Base-by-base conservation (phyloP, 139 green algal genomes). In the Limnomonas spitsbergensis region DNA sequence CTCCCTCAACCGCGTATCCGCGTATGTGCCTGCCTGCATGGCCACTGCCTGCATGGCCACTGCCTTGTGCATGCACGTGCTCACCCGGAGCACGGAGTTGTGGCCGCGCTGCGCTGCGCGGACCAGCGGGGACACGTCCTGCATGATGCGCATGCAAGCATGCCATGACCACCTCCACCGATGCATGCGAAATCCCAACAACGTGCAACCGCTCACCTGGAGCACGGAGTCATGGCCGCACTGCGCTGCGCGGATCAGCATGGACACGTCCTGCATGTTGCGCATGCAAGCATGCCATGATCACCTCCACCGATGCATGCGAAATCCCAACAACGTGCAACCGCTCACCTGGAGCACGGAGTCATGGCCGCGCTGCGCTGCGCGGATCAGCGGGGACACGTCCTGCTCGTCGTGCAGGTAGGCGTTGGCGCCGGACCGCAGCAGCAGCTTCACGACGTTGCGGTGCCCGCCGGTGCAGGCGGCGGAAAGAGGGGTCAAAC, bases 401-500 rank as follows among this genome's bases (percentile, higher is more conserved):
- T 75, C n/a, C 4, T 75, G 20, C 3, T 42, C n/a, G 26, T 75
- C 68, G 36, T 75, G 32, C 68, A 53, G n/a, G n/a, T 75, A 75
- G 14, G 3, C 9, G 20, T 75, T 31, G 32, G 68, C 68, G 14
- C 68, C n/a, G 20, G 9, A 6, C 4, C 6, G 4, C 9, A 75
- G 68, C 36, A 75, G 68, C 68, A 40, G 34, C 68, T 40, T 6
- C 34, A 75, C 68, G 40, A 39, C 9, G 3, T 39, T 40, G 34
- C 7, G 20, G 40, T 75, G 34, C 14, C 68, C 68, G 29, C 4
- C 4, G 56, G 14, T 4, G 29, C 56, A 70, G 27, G 56, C 56
- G 4, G 24, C 14, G 6, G 29, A 7, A 4, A 70, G 29, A 20
- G 56, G 56, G n/a, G 56, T 70, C 56, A 14, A 24, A 7, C 56